phyloP scores from a whole-genome alignment of 2,329 filamentous ascomycete genomes.

The Pestalotiopsis sp. region DNA sequence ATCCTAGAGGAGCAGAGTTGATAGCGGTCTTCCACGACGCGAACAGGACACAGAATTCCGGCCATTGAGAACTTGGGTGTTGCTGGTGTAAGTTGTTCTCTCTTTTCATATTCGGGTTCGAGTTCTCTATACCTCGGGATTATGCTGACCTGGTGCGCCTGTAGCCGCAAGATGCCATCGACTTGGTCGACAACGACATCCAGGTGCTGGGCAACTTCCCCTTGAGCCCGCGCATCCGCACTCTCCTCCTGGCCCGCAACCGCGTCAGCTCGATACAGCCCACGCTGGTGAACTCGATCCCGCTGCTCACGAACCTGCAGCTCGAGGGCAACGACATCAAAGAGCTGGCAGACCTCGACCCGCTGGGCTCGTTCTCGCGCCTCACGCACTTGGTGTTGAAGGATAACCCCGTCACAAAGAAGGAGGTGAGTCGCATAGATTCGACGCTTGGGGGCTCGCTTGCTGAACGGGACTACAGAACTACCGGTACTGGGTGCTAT shows the following conservation, averaged over 20 bases:
- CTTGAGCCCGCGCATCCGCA: slow-evolving; percentile 83
- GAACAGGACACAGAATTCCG: slow-evolving; percentile 95
- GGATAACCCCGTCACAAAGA: slow-evolving; percentile 89
- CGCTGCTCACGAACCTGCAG: slow-evolving; percentile 80
- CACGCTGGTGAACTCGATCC: slow-evolving; percentile 73
- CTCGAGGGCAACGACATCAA: slow-evolving; percentile 80
- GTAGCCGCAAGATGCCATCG: slow-evolving; percentile 93
- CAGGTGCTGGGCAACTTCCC: slow-evolving; percentile 89
- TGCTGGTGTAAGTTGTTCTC: slow-evolving; percentile 70
- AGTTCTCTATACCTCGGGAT: neutral
- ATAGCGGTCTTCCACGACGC: slow-evolving; percentile 66
- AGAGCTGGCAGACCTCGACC: slow-evolving; percentile 87
- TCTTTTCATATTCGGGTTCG: slow-evolving; percentile 14
- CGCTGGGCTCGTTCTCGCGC: slow-evolving; percentile 68
- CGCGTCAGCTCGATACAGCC: slow-evolving; percentile 82
- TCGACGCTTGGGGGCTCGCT: neutral
- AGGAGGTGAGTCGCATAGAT: slow-evolving; percentile 69
- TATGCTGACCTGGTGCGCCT: neutral
- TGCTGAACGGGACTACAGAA: slow-evolving; percentile 55
- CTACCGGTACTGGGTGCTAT: slow-evolving; percentile 91
- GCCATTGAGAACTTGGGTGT: slow-evolving; percentile 97
- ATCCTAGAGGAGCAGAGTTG: slow-evolving; percentile 72
- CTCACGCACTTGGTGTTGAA: slow-evolving; percentile 81
- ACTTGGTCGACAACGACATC: slow-evolving; percentile 98
- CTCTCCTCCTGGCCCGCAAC: slow-evolving; percentile 88